Base-by-base conservation (phyloP, 805 yeast genomes). In the Sugiyamaella boreocaroliniensis region DNA sequence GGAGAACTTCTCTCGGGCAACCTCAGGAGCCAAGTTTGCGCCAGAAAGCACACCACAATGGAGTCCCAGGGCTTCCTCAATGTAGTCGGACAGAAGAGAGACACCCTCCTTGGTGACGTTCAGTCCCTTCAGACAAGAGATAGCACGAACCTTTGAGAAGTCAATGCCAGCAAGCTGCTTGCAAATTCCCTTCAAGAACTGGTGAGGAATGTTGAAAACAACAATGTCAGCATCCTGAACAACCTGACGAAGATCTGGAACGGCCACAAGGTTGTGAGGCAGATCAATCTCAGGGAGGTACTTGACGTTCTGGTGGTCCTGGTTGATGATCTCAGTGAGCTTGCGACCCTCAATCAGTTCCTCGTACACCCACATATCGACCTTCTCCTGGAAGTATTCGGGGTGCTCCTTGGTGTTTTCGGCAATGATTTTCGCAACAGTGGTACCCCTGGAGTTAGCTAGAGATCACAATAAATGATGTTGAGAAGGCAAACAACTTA, bases 21-120 rank as follows among this genome's bases (percentile, higher is more conserved):
- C 96, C 71, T 93, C 99, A 47, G 95, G 89, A 44, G 99, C 99
- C 63, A 93, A 78, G 75, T 93, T 93, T 52, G 99, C 99, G 57
- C 99, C 99, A 0, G 96, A 86, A 51, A 93, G 78, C 18, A 95
- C 98, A 72, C 99, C 99, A 75, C 98, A 90, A 70, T 86, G 81
- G 56, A 93, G 80, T 34, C 90, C 92, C 60, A 93, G 78, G 62
- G 81, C 78, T 63, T 88, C 86, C 50, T 87, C 79, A 66, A 93
- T 86, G 63, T 80, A 83, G 53, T 83, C 82, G 37, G 95, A 84
- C 59, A 92, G 76, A 64, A 93, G 75, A 67, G 86, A 84, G 66
- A 95, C 89, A 48, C 97, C 97, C 54, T 84, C 76, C 53, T 86
- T 81, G 48, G 82, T 81, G 50, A 93, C 95, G 67, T 90, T 95